Base-by-base conservation (phyloP, 2,329 filamentous ascomycete genomes). In the Juglanconis juglandina region DNA sequence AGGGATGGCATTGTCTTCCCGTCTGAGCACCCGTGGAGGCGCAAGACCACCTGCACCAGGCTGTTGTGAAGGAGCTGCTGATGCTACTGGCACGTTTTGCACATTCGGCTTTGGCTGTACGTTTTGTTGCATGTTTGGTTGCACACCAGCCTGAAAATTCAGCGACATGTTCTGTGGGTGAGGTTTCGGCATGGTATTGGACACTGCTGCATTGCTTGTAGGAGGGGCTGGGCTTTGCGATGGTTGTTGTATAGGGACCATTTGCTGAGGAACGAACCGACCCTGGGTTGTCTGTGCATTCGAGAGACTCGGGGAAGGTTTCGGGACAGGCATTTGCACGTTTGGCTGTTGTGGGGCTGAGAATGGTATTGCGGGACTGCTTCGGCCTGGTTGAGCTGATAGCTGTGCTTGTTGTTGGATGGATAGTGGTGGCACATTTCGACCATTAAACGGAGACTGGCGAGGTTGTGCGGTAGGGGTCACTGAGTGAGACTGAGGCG, bases 361-460 rank as follows among this genome's bases (percentile, higher is more conserved):
- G 41, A 58, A 61, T 8, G 58, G 34, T 53, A 63, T 34, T 32
- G 58, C 52, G 17, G 61, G 58, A 41, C 58, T 58, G 17, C 35
- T 44, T 32, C 51, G 51, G 10, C 61, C 52, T 52, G 42, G 50
- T n/a, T 51, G 59, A 24, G 47, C n/a, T 55, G 50, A n/a, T 2
- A 52, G 33, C 30, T 55, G 59, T 6, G 37, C 51, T 37, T 61
- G 59, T 34, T 63, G 61, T 41, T 55, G 61, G 51, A 61, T 56
- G 10, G 61, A 42, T 11, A 63, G 41, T 8, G 58, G 46, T 34
- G 54, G 44, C 42, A 61, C 41, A 41, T 48, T 53, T n/a, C 49
- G 54, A 11, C 54, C 58, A 44, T 30, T 56, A 37, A 63, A 63
- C 11, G 61, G 58, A 53, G 61, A 58, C 51, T 63, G 61, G 4